Percentiles rank a stretch among this genome's conserved stretches.
Evolutionary conservation across 192 early-diverging fungal genomes (phyloP).

Genomic region (Physocladia obscura): DNA sequence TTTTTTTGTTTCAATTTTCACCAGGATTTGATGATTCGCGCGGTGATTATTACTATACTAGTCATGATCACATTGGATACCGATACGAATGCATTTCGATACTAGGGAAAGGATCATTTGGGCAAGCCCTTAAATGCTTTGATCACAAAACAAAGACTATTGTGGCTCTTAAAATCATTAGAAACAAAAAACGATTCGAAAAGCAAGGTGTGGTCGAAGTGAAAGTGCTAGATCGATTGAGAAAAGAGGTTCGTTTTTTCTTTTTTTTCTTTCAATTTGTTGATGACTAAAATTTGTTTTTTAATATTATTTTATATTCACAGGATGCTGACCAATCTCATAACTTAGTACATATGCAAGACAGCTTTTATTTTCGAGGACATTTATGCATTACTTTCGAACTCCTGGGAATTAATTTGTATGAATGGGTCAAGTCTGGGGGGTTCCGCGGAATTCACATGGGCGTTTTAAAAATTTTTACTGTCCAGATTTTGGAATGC

Average conservation of each 20-base stretch:
- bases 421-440: constrained; percentile 30
- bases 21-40: constrained; percentile 89
- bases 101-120: constrained; percentile 38
- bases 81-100: constrained; percentile 89
- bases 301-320: constrained; percentile 52
- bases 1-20: constrained; percentile 56
- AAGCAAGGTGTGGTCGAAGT: constrained; percentile 40
- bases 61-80: constrained; percentile 87
- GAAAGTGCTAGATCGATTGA: constrained; percentile 85
- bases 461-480: constrained; percentile 15
- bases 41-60: constrained; percentile 87
- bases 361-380: constrained; percentile 28
- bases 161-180: constrained; percentile 50
- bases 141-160: neutral
- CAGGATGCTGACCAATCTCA: constrained; percentile 43
- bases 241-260: constrained; percentile 65
- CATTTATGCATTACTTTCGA: constrained; percentile 50
- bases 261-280: constrained; percentile 37
- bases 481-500: constrained; percentile 27
- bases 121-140: constrained; percentile 30
- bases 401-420: constrained; percentile 37
- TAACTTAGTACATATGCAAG: constrained; percentile 30
- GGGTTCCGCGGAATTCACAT: constrained; percentile 30
- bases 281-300: constrained; percentile 42
- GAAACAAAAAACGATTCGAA: constrained; percentile 33